phyloP scores from a whole-genome alignment of 192 early-diverging fungal genomes.

The Diversispora epigaea region DNA sequence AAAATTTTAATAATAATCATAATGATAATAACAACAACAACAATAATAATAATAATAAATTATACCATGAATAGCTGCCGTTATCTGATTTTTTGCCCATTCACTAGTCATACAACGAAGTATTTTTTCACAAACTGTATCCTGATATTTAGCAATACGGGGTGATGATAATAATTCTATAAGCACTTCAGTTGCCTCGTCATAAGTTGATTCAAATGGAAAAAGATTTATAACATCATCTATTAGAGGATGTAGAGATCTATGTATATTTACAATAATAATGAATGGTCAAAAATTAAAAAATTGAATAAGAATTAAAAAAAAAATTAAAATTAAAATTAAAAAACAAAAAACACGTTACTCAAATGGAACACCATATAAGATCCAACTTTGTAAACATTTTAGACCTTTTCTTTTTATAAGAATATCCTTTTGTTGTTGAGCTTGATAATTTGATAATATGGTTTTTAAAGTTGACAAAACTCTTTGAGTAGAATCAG shows the following conservation, averaged over 20 bases:
- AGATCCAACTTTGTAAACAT: conserved; percentile 57
- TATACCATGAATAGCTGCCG: conserved; percentile 45
- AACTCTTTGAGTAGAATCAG: conserved; percentile 34
- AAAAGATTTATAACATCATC: conserved; percentile 44
- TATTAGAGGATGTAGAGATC: conserved; percentile 44
- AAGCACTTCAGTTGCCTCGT: conserved; percentile 53
- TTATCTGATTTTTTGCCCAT: conserved; percentile 44
- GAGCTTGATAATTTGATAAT: conserved; percentile 29
- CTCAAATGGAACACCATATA: conserved; percentile 56
- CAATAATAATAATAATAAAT: background rate
- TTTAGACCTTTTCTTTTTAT: conserved; percentile 49
- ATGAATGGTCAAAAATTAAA: background rate
- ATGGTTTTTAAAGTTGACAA: conserved; percentile 35
- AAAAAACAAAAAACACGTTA: conserved; percentile 32
- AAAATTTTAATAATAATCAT: background rate
- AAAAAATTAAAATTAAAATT: background rate
- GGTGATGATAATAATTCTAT: conserved; percentile 51
- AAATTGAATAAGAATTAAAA: background rate
- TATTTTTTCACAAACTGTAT: conserved; percentile 46
- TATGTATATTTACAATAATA: conserved; percentile 24
- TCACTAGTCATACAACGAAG: conserved; percentile 52
- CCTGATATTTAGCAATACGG: conserved; percentile 38
- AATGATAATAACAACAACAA: background rate
- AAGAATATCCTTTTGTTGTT: conserved; percentile 29
- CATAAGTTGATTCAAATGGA: conserved; percentile 46